These are phyloP conservation scores for Rhodotorula toruloides DNA, from an alignment of 768 basidiomycete species.

Conservation along the genomic window DNA sequence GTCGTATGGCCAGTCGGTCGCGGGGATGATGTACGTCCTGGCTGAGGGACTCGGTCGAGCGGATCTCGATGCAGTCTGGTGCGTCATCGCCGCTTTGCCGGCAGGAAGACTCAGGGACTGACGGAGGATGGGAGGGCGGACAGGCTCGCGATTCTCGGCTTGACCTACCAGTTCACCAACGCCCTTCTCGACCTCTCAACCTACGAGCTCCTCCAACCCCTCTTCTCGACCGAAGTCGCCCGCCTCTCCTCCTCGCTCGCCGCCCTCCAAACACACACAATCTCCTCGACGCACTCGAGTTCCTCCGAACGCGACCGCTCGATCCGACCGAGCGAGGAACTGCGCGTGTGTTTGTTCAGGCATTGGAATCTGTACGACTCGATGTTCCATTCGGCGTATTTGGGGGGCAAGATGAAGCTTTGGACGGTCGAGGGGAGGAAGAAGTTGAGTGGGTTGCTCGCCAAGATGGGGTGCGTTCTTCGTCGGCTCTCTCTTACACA, in stretches of 20 bases:
- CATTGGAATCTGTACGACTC: slow-evolving; percentile 98
- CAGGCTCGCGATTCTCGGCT: slow-evolving; percentile 86
- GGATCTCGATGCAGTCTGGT: slow-evolving; percentile 93
- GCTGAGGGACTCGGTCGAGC: slow-evolving; percentile 84
- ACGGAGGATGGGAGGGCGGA: neutral
- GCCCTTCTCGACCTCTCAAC: slow-evolving; percentile 77
- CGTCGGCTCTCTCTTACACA: neutral
- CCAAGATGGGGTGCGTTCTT: slow-evolving; percentile 85
- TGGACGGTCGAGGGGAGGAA: slow-evolving; percentile 94
- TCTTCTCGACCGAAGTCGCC: slow-evolving; percentile 86
- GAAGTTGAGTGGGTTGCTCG: slow-evolving; percentile 78
- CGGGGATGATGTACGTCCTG: slow-evolving; percentile 80
- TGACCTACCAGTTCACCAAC: slow-evolving; percentile 86
- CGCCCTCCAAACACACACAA: slow-evolving; percentile 2
- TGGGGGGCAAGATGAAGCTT: slow-evolving; percentile 87
- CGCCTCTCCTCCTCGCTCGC: slow-evolving; percentile 54
- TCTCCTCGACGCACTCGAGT: slow-evolving; percentile 18
- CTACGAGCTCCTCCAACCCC: slow-evolving; percentile 73
- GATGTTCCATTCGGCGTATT: slow-evolving; percentile 95
- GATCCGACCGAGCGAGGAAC: slow-evolving; percentile 76
- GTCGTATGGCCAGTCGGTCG: slow-evolving; percentile 81
- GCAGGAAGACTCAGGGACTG: neutral
- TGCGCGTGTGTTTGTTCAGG: slow-evolving; percentile 88
- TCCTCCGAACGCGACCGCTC: slow-evolving; percentile 62
- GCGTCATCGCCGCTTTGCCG: slow-evolving; percentile 30